These are phyloP conservation scores for Nakaseomyces sp. DNA, from an alignment of 1,139 yeast genomes.

Conservation along the genomic window DNA sequence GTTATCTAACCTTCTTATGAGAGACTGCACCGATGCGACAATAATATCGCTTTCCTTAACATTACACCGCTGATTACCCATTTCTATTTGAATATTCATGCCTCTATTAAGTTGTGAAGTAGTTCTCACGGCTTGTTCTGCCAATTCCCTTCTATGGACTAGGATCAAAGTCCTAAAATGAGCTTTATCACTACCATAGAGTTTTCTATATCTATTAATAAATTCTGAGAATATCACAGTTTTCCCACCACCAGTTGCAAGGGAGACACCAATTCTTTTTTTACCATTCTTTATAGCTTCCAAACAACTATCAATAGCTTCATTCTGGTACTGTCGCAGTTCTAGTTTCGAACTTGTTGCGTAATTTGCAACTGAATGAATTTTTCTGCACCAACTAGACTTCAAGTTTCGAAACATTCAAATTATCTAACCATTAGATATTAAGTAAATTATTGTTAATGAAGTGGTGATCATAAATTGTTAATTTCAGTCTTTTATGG, in stretches of 20 bases:
- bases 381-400: neutral
- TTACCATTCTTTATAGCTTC: slow-evolving; percentile 41
- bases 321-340: slow-evolving; percentile 59
- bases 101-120: slow-evolving; percentile 44
- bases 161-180: slow-evolving; percentile 44
- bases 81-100: slow-evolving; percentile 56
- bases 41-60: slow-evolving; percentile 49
- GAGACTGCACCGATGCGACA: slow-evolving; percentile 69
- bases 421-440: neutral
- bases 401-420: neutral
- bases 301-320: slow-evolving; percentile 54
- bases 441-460: too few species aligned
- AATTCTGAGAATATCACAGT: slow-evolving; percentile 74
- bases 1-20: slow-evolving; percentile 46
- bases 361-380: neutral
- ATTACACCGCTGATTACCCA: slow-evolving; percentile 40
- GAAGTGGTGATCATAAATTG: too few species aligned
- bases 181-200: slow-evolving; percentile 31
- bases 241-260: slow-evolving; percentile 95
- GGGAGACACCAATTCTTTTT: slow-evolving; percentile 64
- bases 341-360: neutral
- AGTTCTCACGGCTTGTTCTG: slow-evolving; percentile 56
- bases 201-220: slow-evolving; percentile 38
- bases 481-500: too few species aligned
- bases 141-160: slow-evolving; percentile 77